Percentiles rank a stretch among this genome's conserved stretches.
Conservation (phyloP, 768 basidiomycete genomes). For the Tephrocybe sp. region DNA sequence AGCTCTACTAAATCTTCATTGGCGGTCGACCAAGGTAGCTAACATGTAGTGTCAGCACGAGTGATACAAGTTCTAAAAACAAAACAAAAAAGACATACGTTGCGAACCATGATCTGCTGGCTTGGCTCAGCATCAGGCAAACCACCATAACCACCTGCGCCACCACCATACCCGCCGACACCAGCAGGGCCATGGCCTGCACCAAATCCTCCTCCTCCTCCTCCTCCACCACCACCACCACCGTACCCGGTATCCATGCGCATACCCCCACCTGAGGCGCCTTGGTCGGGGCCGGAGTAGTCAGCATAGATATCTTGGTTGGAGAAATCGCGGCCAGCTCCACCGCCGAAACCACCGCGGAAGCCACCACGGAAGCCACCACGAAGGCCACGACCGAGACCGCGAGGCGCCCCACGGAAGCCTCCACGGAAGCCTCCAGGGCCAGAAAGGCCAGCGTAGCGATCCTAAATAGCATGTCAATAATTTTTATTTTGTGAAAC, state of each 20-base stretch:
- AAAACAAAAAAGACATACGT: constrained; percentile 61
- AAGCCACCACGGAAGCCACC: constrained; percentile 52
- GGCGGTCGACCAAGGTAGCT: constrained; percentile 99
- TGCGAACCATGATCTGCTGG: constrained; percentile 97
- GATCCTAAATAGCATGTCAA: constrained; percentile 59
- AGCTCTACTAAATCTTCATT: constrained; percentile 98
- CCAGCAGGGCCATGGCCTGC: constrained; percentile 32
- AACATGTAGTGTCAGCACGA: background rate
- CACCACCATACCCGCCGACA: constrained; percentile 29
- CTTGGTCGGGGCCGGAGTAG: constrained; percentile 85
- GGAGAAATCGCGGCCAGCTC: constrained; percentile 73
- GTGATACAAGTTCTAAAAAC: background rate
- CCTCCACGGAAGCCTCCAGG: constrained; percentile 59
- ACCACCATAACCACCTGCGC: constrained; percentile 34
- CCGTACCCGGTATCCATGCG: constrained; percentile 35
- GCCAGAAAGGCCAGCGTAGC: constrained; percentile 82
- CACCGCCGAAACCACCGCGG: constrained; percentile 50
- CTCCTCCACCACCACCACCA: constrained; percentile 30
- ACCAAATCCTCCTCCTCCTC: constrained; percentile 27
- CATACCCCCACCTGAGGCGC: constrained; percentile 40
- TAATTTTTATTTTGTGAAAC: too few relatives aligned
- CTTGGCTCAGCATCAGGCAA: constrained; percentile 74
- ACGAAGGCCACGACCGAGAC: constrained; percentile 36
- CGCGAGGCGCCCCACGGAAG: constrained; percentile 36
- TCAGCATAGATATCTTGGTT: constrained; percentile 90